Evolutionary conservation across 2,329 filamentous ascomycete species (phyloP).

Genomic region (Colletotrichum acutatum): DNA sequence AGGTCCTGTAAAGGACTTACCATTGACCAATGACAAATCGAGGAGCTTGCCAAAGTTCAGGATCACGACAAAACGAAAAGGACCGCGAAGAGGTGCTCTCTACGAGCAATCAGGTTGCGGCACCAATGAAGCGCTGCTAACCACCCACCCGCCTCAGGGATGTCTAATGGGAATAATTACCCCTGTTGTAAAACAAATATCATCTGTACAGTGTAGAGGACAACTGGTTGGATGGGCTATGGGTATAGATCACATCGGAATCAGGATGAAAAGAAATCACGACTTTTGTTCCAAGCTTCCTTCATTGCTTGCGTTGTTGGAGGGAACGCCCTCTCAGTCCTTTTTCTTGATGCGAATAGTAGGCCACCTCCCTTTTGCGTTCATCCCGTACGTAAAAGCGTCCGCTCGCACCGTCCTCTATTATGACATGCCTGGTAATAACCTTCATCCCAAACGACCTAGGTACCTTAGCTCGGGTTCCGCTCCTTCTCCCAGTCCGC

Average conservation of each 20-base stretch:
- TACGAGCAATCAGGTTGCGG: background rate
- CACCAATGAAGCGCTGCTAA: background rate
- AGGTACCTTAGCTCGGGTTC: slow-evolving; percentile 42
- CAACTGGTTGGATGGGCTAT: slow-evolving; percentile 18
- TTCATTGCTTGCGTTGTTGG: background rate
- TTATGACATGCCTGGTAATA: background rate
- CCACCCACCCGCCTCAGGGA: slow-evolving; percentile 2
- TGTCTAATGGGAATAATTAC: slow-evolving; percentile 26
- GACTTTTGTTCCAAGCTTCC: slow-evolving; percentile 5
- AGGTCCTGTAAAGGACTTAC: slow-evolving; percentile 50
- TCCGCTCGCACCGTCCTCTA: slow-evolving; percentile 19
- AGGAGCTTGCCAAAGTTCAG: background rate
- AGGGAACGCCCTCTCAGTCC: background rate
- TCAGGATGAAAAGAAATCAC: slow-evolving; percentile 11
- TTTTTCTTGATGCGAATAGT: background rate
- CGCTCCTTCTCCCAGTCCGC: slow-evolving; percentile 65
- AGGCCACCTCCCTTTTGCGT: background rate
- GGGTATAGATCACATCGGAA: slow-evolving; percentile 16
- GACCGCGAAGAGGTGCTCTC: background rate
- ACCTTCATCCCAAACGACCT: background rate
- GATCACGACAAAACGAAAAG: background rate
- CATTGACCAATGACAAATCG: background rate
- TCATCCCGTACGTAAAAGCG: background rate
- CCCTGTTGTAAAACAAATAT: slow-evolving; percentile 34
- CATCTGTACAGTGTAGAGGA: slow-evolving; percentile 31